Evolutionary conservation across 2,329 filamentous ascomycete species (phyloP), one percentile per base, ranked within the genome.

Genomic region (Ophiosphaerella korrae): DNA sequence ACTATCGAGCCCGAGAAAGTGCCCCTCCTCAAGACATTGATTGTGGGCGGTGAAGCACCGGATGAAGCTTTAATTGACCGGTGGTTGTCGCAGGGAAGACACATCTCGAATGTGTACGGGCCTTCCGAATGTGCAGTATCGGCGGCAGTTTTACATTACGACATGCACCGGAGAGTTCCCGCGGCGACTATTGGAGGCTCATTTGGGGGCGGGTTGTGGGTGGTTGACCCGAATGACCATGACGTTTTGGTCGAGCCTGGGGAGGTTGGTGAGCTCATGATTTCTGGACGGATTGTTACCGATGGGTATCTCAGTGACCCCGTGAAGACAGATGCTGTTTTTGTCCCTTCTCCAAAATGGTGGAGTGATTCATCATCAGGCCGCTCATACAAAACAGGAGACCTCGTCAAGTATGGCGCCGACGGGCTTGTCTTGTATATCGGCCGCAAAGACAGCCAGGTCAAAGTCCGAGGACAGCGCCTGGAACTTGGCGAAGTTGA

Each of bases 251-350:
- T 66, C n/a, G 60, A 63, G 7, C 54, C 66, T 31, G 62, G 84
- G 0, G 60, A 53, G 29, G 55, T 55, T 18, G 66, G 64, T 3
- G 84, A 86, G 62, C 73, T 87, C 2, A 75, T 84, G 7, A 78
- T 86, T 18, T 82, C 85, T 55, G 82, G 83, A 0, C 77, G 79
- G 2, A 81, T 68, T 38, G 63, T 73, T 7, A 71, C 61, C 7
- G 62, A 63, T 29, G 62, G 63, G 7, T 68, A 68, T 29, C 42
- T 66, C 7, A 52, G 58, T 23, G 62, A 68, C 24, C 47, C 58
- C 8, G 48, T 56, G 26, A 66, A 64, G 42, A 68, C 63, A 14
- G 26, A 49, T 2, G 50, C 57, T 12, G 57, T 58, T 8, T 70
- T 70, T 45, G 52, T 70, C 21, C 36, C 45, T 13, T 39, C n/a